Evolutionary conservation across 257 asterid species (phyloP).

Genomic region (Plantago major): DNA sequence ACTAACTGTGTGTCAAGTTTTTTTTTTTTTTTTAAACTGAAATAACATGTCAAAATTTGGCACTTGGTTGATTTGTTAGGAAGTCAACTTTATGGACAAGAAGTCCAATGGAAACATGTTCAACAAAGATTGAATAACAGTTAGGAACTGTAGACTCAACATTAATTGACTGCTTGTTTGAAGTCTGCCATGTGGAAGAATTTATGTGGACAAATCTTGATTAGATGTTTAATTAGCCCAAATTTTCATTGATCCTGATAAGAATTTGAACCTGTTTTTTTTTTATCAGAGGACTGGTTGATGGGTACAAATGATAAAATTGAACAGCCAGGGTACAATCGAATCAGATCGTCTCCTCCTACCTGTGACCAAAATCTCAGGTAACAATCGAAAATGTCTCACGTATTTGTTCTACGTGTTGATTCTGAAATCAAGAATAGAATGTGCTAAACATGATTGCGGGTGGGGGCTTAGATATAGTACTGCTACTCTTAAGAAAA

Average conservation of each 20-base stretch:
- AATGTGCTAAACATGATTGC: neutral
- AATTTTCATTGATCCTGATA: slow-evolving; percentile 15
- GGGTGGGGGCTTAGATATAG: neutral
- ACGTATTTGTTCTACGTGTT: neutral
- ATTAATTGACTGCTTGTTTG: neutral
- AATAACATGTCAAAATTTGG: too few relatives aligned
- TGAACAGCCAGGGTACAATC: slow-evolving; percentile 39
- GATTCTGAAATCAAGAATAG: neutral
- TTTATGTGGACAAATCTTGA: too few relatives aligned
- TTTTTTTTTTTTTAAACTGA: too few relatives aligned
- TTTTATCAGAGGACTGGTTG: slow-evolving; percentile 51
- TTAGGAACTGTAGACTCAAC: neutral
- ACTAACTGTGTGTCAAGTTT: neutral
- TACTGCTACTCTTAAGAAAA: slow-evolving; percentile 1
- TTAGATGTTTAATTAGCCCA: slow-evolving; percentile 1
- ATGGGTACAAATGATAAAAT: slow-evolving; percentile 40
- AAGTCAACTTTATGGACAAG: too few relatives aligned
- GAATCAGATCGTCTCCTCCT: slow-evolving; percentile 14
- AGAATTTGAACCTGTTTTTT: slow-evolving; percentile 11
- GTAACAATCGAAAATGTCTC: slow-evolving; percentile 28
- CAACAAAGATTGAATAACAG: neutral
- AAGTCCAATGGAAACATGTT: too few relatives aligned
- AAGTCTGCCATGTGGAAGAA: too few relatives aligned
- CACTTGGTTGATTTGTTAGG: too few relatives aligned
- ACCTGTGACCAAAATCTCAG: slow-evolving; percentile 35